Base-by-base conservation (phyloP, 2,329 filamentous ascomycete genomes). In the Colletotrichum sp. region DNA sequence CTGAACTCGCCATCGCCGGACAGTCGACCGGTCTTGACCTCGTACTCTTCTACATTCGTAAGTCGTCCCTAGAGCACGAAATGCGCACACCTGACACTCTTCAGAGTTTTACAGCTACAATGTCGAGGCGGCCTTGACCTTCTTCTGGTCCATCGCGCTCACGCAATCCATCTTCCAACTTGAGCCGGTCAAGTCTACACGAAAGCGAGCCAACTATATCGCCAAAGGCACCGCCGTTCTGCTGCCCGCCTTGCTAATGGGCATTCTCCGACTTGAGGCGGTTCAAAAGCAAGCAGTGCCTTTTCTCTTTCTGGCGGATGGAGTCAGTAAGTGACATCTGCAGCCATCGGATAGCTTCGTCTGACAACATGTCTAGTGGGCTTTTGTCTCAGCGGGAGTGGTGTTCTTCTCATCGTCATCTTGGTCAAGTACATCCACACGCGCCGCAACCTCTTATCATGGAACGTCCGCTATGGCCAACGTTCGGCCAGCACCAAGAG, bases 51-150 rank as follows among this genome's bases (percentile, higher is more conserved):
- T 89, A 87, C 72, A 88, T 89, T 75, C 88, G 88, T 89, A 80
- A 67, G 87, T 82, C 18, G 5, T 24, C 30, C 30, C 15, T 5
- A 34, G 49, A 28, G 2, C 9, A 15, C 2, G 5, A 1, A 4
- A 12, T 8, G 18, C 26, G 6, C 6, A 21, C 15, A 36, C 13
- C 78, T 80, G 59, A 80, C 76, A 71, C 28, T 49, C 18, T 7
- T 1, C 65, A 90, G 88, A 89, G 78, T 89, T 86, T 66, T 89
- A 89, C 75, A 84, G 83, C 34, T 90, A 90, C 78, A 89, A 88
- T 80, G 86, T 87, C n/a, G 87, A 89, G 79, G 82, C 86, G 10
- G 80, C 89, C 34, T 82, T 88, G 39, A 82, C 87, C 8, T 80
- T 89, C 8, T 88, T 87, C 71, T 90, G 88, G 87, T 83, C 85